These are phyloP conservation scores for Saitozyma podzolica DNA, from an alignment of 768 basidiomycete genomes.

Conservation along the genomic window DNA sequence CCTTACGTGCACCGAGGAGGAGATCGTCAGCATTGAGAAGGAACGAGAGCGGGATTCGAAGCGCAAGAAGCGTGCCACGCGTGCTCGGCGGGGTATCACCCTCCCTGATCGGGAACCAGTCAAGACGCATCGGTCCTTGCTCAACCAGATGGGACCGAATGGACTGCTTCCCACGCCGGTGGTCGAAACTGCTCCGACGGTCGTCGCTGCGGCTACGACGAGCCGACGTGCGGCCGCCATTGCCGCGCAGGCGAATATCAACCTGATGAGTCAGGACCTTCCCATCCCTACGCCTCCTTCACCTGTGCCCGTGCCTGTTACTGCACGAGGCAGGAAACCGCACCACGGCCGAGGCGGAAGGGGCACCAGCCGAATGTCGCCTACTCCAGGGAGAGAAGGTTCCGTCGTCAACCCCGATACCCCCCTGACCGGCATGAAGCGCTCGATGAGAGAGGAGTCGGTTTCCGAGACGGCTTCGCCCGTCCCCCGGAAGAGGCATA, in stretches of 20 bases:
- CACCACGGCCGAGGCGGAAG: conserved; percentile 11
- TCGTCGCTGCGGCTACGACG: conserved; percentile 61
- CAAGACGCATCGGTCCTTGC: conserved; percentile 77
- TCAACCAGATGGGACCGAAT: conserved; percentile 44
- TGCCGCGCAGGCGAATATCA: conserved; percentile 88
- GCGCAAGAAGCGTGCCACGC: conserved; percentile 69
- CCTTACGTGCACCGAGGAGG: conserved; percentile 81
- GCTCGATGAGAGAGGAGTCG: conserved; percentile 27
- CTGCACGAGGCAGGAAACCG: conserved; percentile 12
- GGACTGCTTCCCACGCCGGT: conserved; percentile 19
- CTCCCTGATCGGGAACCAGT: conserved; percentile 91
- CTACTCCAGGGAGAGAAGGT: conserved; percentile 26
- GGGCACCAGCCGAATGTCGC: conserved; percentile 16
- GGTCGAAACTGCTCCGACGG: conserved; percentile 60
- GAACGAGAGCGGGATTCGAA: conserved; percentile 91
- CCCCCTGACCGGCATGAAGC: conserved; percentile 18
- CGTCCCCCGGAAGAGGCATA: conserved; percentile 40
- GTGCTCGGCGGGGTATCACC: conserved; percentile 70
- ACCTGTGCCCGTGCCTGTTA: conserved; percentile 59
- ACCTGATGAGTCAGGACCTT: conserved; percentile 47
- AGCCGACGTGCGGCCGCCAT: conserved; percentile 80
- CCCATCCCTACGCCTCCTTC: conserved; percentile 59
- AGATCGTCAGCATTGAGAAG: conserved; percentile 83
- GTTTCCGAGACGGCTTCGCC: conserved; percentile 17
- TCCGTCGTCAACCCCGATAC: conserved; percentile 19